A percentile compares a stretch with the other conserved stretches of the same genome.
Conservation (phyloP, 352 stramenopile species). For the Phytophthora vignae region DNA sequence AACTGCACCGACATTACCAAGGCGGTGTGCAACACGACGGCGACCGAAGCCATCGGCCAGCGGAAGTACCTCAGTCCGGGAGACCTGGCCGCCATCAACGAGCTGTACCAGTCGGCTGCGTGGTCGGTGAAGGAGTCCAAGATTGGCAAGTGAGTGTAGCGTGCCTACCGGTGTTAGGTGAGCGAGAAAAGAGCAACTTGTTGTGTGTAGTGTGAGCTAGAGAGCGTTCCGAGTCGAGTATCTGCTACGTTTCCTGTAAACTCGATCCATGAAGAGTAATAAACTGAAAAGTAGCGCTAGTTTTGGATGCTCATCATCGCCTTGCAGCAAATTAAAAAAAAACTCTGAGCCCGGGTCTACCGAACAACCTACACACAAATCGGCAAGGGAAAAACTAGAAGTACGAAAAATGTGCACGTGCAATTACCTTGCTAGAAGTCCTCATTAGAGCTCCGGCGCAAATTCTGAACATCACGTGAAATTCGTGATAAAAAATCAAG, state of each 20-base stretch:
- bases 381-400: no score
- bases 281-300: conserved; percentile 31
- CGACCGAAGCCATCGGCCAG: conserved; percentile 71
- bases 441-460: no score
- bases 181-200: conserved; percentile 26
- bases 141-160: conserved; percentile 29
- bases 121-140: conserved; percentile 39
- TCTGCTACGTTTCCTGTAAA: conserved; percentile 24
- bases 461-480: no score
- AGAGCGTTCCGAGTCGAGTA: conserved; percentile 30
- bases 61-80: conserved; percentile 60
- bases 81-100: conserved; percentile 57
- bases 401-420: no score
- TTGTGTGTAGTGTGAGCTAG: conserved; percentile 37
- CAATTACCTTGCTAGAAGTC: no score
- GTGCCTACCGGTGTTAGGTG: conserved; percentile 22
- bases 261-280: conserved; percentile 28
- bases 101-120: conserved; percentile 42
- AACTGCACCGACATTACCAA: conserved; percentile 69
- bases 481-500: no score
- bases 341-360: no score
- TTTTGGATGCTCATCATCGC: conserved; percentile 6
- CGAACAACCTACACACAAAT: no score
- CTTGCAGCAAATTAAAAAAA: no score
- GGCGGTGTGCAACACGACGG: conserved; percentile 59